Base-by-base conservation (phyloP, 345 rosid genomes). In the Toxicodendron radicans region DNA sequence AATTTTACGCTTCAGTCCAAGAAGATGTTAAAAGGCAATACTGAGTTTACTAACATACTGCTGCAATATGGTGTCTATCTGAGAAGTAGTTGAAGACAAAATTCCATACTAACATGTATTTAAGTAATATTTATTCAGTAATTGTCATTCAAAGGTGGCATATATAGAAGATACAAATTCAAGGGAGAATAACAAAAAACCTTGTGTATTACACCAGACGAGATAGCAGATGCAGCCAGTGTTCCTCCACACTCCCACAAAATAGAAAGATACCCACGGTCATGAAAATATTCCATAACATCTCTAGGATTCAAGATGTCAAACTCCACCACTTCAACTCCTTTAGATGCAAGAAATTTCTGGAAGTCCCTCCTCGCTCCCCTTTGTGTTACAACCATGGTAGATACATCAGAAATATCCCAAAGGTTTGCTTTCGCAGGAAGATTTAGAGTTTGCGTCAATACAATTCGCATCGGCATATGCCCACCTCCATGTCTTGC, bases 241-340 rank as follows among this genome's bases (percentile, higher is more conserved):
- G 92, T 86, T 21, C 99, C 98, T 20, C 99, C 99, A 70, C 98
- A 95, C 76, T 93, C 98, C 99, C 99, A 95, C 60, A 95, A 80
- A 52, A 95, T 85, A n/a, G 97, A 87, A 76, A 95, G 93, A 78
- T 93, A 89, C 32, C 99, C 98, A 64, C 96, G 97, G 58, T 83
- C 90, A 18, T 91, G 93, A 75, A 95, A 91, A 83, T 95, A 93
- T 75, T 91, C 98, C 99, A 95, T 91, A 64, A 90, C 95, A 35
- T 95, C 96, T 87, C 93, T 91, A 0, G 98, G 89, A 74, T 90
- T 95, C 79, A 95, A 81, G 85, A 95, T 86, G 68, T 95, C 99
- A 80, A 95, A 90, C 82, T 95, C 98, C 85, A 93, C 98, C 63
- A 95, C 96, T 71, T 95, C 97, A 82, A 95, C 96, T 75, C 97